Conservation (phyloP, 768 basidiomycete genomes). For the Galerina sulciceps region DNA sequence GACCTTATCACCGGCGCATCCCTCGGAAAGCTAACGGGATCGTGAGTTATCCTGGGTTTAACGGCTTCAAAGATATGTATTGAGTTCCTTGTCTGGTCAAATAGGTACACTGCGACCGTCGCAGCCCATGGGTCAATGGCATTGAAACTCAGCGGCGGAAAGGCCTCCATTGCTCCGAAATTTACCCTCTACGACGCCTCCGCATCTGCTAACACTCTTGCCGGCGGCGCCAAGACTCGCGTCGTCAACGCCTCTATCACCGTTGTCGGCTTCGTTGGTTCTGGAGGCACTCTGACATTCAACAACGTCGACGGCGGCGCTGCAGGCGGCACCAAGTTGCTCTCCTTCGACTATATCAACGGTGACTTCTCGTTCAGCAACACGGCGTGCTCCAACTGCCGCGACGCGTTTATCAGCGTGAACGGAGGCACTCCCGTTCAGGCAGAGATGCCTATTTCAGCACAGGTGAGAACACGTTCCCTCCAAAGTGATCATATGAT, state of each 20-base stretch:
- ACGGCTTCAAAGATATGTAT: neutral
- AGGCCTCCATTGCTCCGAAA: slow-evolving; percentile 25
- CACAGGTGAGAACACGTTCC: slow-evolving; percentile 36
- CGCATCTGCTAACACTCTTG: slow-evolving; percentile 35
- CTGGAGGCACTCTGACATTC: slow-evolving; percentile 47
- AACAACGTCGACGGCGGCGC: slow-evolving; percentile 44
- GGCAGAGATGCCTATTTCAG: slow-evolving; percentile 52
- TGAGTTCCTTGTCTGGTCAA: neutral
- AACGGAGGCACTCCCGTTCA: slow-evolving; percentile 47
- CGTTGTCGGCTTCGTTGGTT: slow-evolving; percentile 45
- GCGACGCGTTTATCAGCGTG: slow-evolving; percentile 49
- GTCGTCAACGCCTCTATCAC: slow-evolving; percentile 38
- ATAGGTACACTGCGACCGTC: slow-evolving; percentile 35
- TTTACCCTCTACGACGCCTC: slow-evolving; percentile 41
- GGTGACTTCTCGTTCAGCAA: slow-evolving; percentile 46
- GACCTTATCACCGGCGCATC: slow-evolving; percentile 44
- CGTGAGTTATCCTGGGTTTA: slow-evolving; percentile 30
- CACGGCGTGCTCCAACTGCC: slow-evolving; percentile 52
- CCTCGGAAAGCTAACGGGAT: slow-evolving; percentile 37
- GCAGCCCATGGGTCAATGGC: slow-evolving; percentile 39
- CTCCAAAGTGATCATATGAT: neutral
- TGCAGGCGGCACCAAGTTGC: slow-evolving; percentile 44
- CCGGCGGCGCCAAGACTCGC: slow-evolving; percentile 40
- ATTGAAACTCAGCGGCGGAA: slow-evolving; percentile 38
- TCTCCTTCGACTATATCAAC: slow-evolving; percentile 53